Conservation (phyloP, 345 rosid genomes). For the Euclidium syriacum region DNA sequence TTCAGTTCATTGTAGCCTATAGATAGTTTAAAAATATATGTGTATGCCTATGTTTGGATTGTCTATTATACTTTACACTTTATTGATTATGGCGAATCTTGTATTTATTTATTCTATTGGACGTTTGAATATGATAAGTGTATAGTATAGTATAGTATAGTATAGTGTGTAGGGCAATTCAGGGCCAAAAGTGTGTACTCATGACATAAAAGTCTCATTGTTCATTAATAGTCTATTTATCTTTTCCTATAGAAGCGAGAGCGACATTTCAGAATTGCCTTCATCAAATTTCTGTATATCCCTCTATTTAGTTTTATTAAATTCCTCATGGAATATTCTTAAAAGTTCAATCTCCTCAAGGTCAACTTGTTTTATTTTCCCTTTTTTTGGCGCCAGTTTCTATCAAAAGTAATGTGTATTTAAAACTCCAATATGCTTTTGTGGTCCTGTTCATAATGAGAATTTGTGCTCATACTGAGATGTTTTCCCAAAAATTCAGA, state of each 20-base stretch:
- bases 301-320: background rate
- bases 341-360: background rate
- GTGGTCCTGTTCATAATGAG: conserved; percentile 22
- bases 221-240: conserved; percentile 22
- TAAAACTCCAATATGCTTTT: conserved; percentile 13
- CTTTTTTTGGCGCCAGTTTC: conserved; percentile 18
- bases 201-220: conserved; percentile 18
- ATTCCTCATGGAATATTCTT: background rate
- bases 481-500: background rate
- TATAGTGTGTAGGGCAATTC: conserved; percentile 2
- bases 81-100: conserved; percentile 11
- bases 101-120: background rate
- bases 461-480: background rate
- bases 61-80: conserved; percentile 14
- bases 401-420: conserved; percentile 14
- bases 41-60: background rate
- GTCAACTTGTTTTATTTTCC: background rate
- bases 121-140: background rate
- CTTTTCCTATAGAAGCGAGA: conserved; percentile 13
- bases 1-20: conserved; percentile 8
- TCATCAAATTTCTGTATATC: background rate
- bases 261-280: conserved; percentile 17
- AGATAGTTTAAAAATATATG: background rate
- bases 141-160: background rate
- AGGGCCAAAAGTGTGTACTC: conserved; percentile 17